Evolutionary conservation across 495 filamentous ascomycete species (phyloP).

Genomic region (Patellaria atrata): DNA sequence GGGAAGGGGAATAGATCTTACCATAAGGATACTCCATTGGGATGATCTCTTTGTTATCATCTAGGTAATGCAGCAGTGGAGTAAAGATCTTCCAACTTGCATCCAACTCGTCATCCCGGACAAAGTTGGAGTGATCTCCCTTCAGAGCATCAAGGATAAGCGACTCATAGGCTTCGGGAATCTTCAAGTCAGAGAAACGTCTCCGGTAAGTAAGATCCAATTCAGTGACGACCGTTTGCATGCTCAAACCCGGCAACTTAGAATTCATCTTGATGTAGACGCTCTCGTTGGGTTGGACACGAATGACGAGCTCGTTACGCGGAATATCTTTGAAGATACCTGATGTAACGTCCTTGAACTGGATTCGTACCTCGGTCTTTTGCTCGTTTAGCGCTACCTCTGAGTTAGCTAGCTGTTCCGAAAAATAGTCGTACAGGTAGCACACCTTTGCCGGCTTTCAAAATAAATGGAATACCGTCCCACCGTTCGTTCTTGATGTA

Average conservation of each 20-base stretch:
- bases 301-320: conserved; percentile 97
- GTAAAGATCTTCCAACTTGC: conserved; percentile 98
- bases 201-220: conserved; percentile 96
- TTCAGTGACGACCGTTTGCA: conserved; percentile 99
- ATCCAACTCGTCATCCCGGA: conserved; percentile 95
- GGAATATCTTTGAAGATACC: conserved; percentile 99
- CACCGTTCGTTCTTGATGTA: conserved; percentile 99
- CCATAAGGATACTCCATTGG: conserved; percentile 99
- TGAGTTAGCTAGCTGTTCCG: conserved; percentile 5
- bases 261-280: conserved; percentile 99
- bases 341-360: conserved; percentile 97
- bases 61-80: conserved; percentile 91
- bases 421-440: not conserved
- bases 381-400: conserved; percentile 86
- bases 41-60: conserved; percentile 97
- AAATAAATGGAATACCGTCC: conserved; percentile 98
- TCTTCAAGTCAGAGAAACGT: conserved; percentile 98
- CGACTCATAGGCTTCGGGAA: conserved; percentile 97
- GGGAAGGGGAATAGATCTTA: conserved; percentile 32
- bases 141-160: conserved; percentile 95
- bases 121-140: conserved; percentile 99
- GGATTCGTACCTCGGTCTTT: conserved; percentile 98
- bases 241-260: conserved; percentile 93
- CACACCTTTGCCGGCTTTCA: conserved; percentile 81
- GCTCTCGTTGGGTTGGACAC: conserved; percentile 97